Evolutionary conservation across 2,329 filamentous ascomycete genomes (phyloP), one percentile per base, ranked within the genome.

Genomic region (Sclerotiophoma versabilis): DNA sequence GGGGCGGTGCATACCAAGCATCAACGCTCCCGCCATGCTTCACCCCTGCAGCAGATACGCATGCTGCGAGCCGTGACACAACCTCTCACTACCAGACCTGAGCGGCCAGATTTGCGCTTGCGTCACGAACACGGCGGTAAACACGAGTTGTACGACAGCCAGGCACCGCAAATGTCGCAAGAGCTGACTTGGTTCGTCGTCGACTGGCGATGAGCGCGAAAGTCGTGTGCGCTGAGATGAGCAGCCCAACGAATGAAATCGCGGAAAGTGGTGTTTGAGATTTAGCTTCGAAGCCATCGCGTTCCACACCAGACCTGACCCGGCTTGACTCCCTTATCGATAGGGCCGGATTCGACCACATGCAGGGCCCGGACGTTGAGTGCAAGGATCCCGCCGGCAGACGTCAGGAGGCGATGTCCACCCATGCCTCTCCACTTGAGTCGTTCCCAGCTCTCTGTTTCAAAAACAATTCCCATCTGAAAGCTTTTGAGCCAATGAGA

Each of bases 401-500:
- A 53, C 62, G 62, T 59, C 63, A 67, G 59, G 54, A 52, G 56
- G 46, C 45, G 47, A 49, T 54, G 30, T 56, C 52, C 54, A 56
- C 61, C 57, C 57, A 60, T 59, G 43, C 50, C 49, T 48, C 47
- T 51, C 56, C 36, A 39, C 52, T 57, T 53, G 53, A 60, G 56
- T 50, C 54, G 53, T 51, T 32, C 38, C 62, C 60, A 59, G 49
- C 60, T 60, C 56, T 57, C 58, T 58, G 68, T 71, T 72, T 72
- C 68, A 70, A 33, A 65, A 66, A 71, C 69, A 66, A 61, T 58
- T 54, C 53, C 52, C 57, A 60, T 49, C 50, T 57, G 50, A 59
- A 57, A 32, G 27, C 29, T 45, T 48, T 54, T 45, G 23, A 53
- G 52, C 70, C 68, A 71, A 71, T 72, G 39, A 54, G 20, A 32